A percentile compares a stretch with the other conserved stretches of the same genome.
Conservation (phyloP, 2,329 filamentous ascomycete genomes). For the Ophiobolus disseminans region DNA sequence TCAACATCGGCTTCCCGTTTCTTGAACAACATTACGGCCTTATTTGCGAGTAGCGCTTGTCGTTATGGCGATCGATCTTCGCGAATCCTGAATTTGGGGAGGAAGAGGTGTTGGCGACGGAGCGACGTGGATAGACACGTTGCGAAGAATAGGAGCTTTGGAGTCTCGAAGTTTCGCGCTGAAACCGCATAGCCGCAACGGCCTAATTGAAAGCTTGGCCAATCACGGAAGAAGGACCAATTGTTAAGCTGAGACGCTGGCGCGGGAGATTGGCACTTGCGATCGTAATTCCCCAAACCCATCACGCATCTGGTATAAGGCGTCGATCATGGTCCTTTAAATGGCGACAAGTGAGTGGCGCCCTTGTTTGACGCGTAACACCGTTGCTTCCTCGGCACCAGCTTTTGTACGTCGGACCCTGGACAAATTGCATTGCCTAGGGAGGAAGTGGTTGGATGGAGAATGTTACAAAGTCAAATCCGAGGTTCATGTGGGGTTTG, state of each 20-base stretch:
- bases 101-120: conserved; percentile 3
- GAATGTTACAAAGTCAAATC: no score
- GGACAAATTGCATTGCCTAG: no score
- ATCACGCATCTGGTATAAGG: conserved; percentile 19
- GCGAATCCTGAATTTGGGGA: no score
- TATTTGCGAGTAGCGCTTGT: not conserved
- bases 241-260: conserved; percentile 35
- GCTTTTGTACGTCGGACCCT: no score
- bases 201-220: conserved; percentile 17
- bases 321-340: conserved; percentile 3
- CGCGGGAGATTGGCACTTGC: conserved; percentile 29
- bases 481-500: no score
- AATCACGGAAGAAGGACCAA: conserved; percentile 24
- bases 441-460: no score
- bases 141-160: conserved; percentile 20
- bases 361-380: conserved; percentile 21
- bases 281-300: conserved; percentile 20
- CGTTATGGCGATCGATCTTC: conserved; percentile 2
- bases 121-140: conserved; percentile 7
- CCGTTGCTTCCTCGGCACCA: no score
- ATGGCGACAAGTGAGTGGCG: not conserved
- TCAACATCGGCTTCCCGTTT: conserved; percentile 40
- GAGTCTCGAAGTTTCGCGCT: conserved; percentile 25
- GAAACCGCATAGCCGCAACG: conserved; percentile 37
- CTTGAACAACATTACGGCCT: conserved; percentile 25